Evolutionary conservation across 1,284 basidiomycete genomes (phyloP), one percentile per base, ranked within the genome.

Genomic region (Cryptococcus sp.): DNA sequence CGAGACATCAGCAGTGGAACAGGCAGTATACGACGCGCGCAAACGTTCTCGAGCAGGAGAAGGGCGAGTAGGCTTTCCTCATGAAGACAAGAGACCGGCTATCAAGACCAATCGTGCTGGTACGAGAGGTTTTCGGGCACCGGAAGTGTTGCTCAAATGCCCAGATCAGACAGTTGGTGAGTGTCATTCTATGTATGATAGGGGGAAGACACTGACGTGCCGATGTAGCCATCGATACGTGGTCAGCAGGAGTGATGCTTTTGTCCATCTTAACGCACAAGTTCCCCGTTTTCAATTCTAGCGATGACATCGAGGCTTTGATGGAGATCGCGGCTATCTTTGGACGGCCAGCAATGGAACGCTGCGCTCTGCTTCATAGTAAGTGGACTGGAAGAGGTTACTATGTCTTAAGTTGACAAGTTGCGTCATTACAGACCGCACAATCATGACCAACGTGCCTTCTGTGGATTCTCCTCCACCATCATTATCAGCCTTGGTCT

Each of bases 91-190:
- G 37, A 61, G 80, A 64, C 92, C 93, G 1, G 81, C 84, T 48
- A 91, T 93, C 52, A 94, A 95, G 73, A 94, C 96, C 5, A 99
- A 99, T 73, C 86, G 95, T 54, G 96, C 95, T 0, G 95, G 95
- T 1, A 99, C 95, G 7, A 81, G 95, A 71, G 96, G 95, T 0
- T 99, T 99, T 77, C 87, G 95, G 56, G 94, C 95, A 0, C 95
- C 95, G 0, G 96, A 99, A 71, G 96, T 99, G 11, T 78, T 99
- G 25, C 79, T 99, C 49, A 99, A 99, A 78, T 99, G 95, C 68
- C 87, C 87, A 20, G 89, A 93, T 65, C 95, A 99, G 79, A 89
- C 88, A 5, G 91, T 91, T 59, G 89, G 93, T 93, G 69, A 63
- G 85, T 80, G 29, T 43, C 22, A 46, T 44, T 29, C 3, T 29